These are phyloP conservation scores for Pseudocohnilembus persalinus DNA, from an alignment of 169 alveolate genomes.

Conservation along the genomic window DNA sequence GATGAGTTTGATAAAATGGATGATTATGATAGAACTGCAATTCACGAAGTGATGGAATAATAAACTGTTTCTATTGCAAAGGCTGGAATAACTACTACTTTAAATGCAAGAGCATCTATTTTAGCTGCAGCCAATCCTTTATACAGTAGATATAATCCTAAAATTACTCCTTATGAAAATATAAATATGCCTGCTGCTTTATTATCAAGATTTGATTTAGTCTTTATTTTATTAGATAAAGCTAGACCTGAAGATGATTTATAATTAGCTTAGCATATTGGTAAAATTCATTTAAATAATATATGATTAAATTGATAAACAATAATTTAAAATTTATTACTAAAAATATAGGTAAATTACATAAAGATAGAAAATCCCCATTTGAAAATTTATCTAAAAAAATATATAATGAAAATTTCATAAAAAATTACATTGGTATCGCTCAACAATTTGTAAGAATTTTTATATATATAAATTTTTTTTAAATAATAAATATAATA, in stretches of 20 bases:
- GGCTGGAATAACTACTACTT: constrained; percentile 94
- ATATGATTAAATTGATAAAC: no score
- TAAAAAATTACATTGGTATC: constrained; percentile 87
- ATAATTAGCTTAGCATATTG: constrained; percentile 92
- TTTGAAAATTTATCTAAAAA: constrained; percentile 28
- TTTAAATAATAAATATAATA: no score
- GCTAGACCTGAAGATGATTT: constrained; percentile 43
- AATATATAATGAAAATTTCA: constrained; percentile 71
- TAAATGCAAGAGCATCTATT: constrained; percentile 93
- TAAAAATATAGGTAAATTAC: not conserved
- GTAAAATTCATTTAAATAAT: constrained; percentile 74
- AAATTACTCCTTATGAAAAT: constrained; percentile 91
- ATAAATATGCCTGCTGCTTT: constrained; percentile 98
- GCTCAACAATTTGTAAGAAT: not conserved
- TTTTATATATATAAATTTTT: no score
- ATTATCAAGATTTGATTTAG: constrained; percentile 95
- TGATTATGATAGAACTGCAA: constrained; percentile 96
- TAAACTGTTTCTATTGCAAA: constrained; percentile 98
- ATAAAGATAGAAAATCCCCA: constrained; percentile 70
- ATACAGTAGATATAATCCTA: constrained; percentile 94
- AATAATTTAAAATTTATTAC: no score
- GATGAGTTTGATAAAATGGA: constrained; percentile 99
- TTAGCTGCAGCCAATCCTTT: constrained; percentile 99
- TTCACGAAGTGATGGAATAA: constrained; percentile 99
- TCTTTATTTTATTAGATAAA: constrained; percentile 59